These are phyloP conservation scores for Podaxis sp. DNA, from an alignment of 768 basidiomycete species.

Conservation along the genomic window DNA sequence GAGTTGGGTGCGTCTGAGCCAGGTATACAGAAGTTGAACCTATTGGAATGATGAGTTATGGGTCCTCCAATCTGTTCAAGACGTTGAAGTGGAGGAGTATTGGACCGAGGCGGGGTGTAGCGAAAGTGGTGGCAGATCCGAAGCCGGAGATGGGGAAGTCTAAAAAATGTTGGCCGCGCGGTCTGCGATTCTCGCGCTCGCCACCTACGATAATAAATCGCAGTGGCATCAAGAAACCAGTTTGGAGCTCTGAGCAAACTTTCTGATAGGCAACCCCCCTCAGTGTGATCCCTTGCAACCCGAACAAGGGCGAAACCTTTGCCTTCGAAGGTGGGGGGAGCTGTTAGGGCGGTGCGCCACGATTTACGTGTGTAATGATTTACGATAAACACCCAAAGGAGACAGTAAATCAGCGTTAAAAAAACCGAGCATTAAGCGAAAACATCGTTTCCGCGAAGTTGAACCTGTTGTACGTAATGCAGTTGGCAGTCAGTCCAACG, in stretches of 20 bases:
- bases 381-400: not conserved
- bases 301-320: not conserved
- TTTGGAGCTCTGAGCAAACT: not conserved
- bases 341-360: not conserved
- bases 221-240: not conserved
- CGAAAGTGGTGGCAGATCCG: not conserved
- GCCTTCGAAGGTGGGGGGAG: not conserved
- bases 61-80: not conserved
- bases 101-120: not conserved
- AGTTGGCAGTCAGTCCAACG: slow-evolving; percentile 32
- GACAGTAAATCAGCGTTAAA: slow-evolving; percentile 21
- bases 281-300: not conserved
- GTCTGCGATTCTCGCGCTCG: not conserved
- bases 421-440: slow-evolving; percentile 10
- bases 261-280: not conserved
- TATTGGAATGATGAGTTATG: slow-evolving; percentile 24
- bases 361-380: not conserved
- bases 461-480: slow-evolving; percentile 34
- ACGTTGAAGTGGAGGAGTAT: not conserved
- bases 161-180: not conserved
- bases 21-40: slow-evolving; percentile 23
- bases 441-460: slow-evolving; percentile 22
- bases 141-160: not conserved
- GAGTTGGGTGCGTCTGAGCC: slow-evolving; percentile 26
- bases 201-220: not conserved